Conservation (phyloP, 177 flowering plant genomes). For the Vitis hybrid region DNA sequence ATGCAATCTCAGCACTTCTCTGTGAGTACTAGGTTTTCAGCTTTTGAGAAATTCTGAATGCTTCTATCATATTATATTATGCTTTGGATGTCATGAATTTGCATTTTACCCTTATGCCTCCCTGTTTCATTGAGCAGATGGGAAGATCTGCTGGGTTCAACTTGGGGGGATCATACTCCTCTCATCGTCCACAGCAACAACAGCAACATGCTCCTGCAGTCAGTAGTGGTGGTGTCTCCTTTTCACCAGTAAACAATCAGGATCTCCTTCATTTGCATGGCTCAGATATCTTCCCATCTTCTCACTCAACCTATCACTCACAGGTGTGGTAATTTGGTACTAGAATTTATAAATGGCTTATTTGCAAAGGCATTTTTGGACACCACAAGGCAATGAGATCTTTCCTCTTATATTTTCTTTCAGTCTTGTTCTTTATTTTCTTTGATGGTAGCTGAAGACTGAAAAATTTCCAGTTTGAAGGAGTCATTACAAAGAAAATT, state of each 20-base stretch:
- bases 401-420: background rate
- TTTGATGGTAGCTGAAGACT: no score
- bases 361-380: slow-evolving; percentile 1
- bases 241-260: slow-evolving; percentile 66
- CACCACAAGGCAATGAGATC: background rate
- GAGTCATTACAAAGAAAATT: background rate
- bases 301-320: slow-evolving; percentile 68
- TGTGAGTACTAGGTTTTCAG: slow-evolving; percentile 38
- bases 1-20: slow-evolving; percentile 90
- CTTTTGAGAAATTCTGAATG: background rate
- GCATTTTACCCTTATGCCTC: slow-evolving; percentile 1
- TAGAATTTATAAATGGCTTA: background rate
- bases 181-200: slow-evolving; percentile 77
- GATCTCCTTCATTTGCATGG: slow-evolving; percentile 80
- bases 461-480: no score
- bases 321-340: slow-evolving; percentile 50
- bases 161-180: slow-evolving; percentile 69
- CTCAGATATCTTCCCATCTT: slow-evolving; percentile 77
- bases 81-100: background rate
- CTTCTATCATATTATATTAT: background rate
- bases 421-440: background rate
- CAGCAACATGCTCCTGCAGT: slow-evolving; percentile 67
- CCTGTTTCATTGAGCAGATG: slow-evolving; percentile 46
- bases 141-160: slow-evolving; percentile 87
- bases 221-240: slow-evolving; percentile 61